phyloP scores from a whole-genome alignment of 495 filamentous ascomycete species.

The Lasiosphaeriaceae sp. region DNA sequence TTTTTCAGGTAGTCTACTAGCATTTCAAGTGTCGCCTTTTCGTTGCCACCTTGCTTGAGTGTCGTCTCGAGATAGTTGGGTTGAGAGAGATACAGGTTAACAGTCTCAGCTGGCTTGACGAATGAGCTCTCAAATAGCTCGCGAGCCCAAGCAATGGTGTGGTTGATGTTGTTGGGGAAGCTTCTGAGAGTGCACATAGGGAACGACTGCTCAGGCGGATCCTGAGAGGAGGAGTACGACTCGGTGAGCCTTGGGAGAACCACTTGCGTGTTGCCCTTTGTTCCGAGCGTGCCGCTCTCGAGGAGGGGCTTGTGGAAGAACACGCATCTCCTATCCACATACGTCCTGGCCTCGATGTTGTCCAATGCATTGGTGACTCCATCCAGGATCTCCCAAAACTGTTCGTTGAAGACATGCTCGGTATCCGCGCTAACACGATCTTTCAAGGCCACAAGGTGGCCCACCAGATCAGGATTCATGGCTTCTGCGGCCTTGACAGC shows the following conservation, averaged over 20 bases:
- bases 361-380: slow-evolving; percentile 96
- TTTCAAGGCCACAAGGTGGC: slow-evolving; percentile 76
- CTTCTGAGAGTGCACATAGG: slow-evolving; percentile 97
- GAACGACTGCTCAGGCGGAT: slow-evolving; percentile 97
- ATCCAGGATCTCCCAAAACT: slow-evolving; percentile 88
- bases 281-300: slow-evolving; percentile 95
- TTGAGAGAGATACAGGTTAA: slow-evolving; percentile 90
- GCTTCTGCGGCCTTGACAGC: slow-evolving; percentile 80
- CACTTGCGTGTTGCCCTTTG: slow-evolving; percentile 97
- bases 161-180: slow-evolving; percentile 98
- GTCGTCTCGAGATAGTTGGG: slow-evolving; percentile 86
- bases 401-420: slow-evolving; percentile 90
- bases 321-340: slow-evolving; percentile 95
- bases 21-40: slow-evolving; percentile 90
- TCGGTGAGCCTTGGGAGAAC: slow-evolving; percentile 87
- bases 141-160: slow-evolving; percentile 97
- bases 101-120: slow-evolving; percentile 87
- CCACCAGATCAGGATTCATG: slow-evolving; percentile 92
- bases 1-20: slow-evolving; percentile 88
- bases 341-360: slow-evolving; percentile 95
- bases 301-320: slow-evolving; percentile 97
- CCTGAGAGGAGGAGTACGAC: slow-evolving; percentile 97
- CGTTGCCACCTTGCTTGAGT: slow-evolving; percentile 90
- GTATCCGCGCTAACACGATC: slow-evolving; percentile 92
- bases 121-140: slow-evolving; percentile 94